Conservation (phyloP, 148 eudicot species). For the Amaranthus palmeri region DNA sequence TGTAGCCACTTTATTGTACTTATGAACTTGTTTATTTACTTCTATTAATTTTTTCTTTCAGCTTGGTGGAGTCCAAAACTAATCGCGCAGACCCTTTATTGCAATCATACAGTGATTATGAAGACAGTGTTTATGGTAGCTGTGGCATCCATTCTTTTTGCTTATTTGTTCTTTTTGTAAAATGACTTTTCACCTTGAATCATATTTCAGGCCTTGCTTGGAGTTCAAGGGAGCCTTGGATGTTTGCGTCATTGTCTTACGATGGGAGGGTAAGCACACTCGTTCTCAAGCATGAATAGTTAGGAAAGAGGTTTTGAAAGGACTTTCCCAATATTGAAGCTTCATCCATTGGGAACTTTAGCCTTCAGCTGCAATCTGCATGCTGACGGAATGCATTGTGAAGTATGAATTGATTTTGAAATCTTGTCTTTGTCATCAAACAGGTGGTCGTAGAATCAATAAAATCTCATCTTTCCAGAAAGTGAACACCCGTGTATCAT, state of each 20-base stretch:
- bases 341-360: background rate
- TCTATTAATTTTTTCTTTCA: constrained; percentile 24
- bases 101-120: constrained; percentile 79
- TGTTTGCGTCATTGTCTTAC: constrained; percentile 92
- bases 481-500: constrained; percentile 27
- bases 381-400: background rate
- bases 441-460: constrained; percentile 92
- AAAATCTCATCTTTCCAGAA: constrained; percentile 61
- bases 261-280: constrained; percentile 86
- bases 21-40: constrained; percentile 1
- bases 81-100: constrained; percentile 54
- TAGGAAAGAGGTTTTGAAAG: background rate
- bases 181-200: constrained; percentile 8
- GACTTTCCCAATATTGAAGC: background rate
- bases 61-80: constrained; percentile 41
- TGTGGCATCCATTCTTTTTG: constrained; percentile 2
- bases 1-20: background rate
- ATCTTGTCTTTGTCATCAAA: constrained; percentile 6
- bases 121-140: constrained; percentile 94
- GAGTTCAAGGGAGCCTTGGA: constrained; percentile 93
- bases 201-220: constrained; percentile 73
- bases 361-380: background rate
- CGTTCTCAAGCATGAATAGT: background rate
- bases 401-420: background rate
- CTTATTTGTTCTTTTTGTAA: background rate